These are phyloP conservation scores for Syzygium aqueum DNA, from an alignment of 345 rosid genomes.

Conservation along the genomic window DNA sequence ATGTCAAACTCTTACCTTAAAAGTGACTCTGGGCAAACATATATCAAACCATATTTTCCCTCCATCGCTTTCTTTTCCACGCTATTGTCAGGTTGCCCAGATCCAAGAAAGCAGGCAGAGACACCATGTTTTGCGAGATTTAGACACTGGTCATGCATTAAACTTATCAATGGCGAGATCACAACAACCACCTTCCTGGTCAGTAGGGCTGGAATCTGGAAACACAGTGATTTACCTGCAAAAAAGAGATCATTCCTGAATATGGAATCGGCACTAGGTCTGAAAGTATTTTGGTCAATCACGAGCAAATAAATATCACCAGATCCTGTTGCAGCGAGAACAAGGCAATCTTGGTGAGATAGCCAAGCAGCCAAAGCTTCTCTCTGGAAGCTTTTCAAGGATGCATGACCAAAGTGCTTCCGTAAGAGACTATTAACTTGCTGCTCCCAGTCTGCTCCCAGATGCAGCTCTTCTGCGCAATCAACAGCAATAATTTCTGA, in stretches of 20 bases:
- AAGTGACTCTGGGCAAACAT: conserved; percentile 85
- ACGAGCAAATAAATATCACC: conserved; percentile 25
- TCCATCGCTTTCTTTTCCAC: conserved; percentile 83
- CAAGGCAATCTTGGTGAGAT: conserved; percentile 68
- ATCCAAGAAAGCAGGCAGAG: conserved; percentile 93
- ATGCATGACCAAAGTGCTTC: conserved; percentile 51
- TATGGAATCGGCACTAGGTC: not conserved
- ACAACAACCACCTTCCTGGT: conserved; percentile 81
- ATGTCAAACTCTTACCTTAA: conserved; percentile 29
- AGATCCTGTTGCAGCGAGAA: conserved; percentile 91
- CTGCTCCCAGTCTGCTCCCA: conserved; percentile 48
- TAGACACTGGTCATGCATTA: conserved; percentile 95
- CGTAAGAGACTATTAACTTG: conserved; percentile 34
- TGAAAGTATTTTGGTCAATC: not conserved
- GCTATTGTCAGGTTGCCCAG: conserved; percentile 79
- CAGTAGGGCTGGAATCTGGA: conserved; percentile 80
- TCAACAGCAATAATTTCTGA: conserved; percentile 7
- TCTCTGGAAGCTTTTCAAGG: conserved; percentile 65
- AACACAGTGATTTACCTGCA: conserved; percentile 85
- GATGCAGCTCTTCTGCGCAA: conserved; percentile 18
- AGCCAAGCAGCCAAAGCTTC: conserved; percentile 74
- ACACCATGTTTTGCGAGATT: conserved; percentile 64
- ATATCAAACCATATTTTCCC: conserved; percentile 70
- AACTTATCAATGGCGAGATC: conserved; percentile 84
- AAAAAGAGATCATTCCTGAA: not conserved